phyloP scores from a whole-genome alignment of 164 flowering plant genomes.

The Vitis riparia region DNA sequence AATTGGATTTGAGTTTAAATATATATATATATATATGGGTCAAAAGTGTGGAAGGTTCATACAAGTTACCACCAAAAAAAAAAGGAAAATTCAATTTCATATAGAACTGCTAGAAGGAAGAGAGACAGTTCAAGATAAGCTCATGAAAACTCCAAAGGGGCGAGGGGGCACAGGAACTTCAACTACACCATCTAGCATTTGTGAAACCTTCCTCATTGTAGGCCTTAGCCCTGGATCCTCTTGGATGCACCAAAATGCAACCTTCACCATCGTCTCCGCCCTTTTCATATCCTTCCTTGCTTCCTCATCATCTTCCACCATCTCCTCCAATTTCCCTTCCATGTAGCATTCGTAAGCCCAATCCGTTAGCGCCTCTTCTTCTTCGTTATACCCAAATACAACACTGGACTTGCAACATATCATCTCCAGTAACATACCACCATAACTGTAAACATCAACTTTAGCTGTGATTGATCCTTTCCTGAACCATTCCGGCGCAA shows the following conservation, averaged over 20 bases:
- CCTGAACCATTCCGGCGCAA: slow-evolving; percentile 24
- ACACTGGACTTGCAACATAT: slow-evolving; percentile 15
- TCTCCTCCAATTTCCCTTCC: neutral
- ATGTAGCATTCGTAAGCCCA: slow-evolving; percentile 13
- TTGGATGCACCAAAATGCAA: slow-evolving; percentile 20
- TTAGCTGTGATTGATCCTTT: slow-evolving; percentile 8
- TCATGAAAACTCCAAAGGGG: neutral
- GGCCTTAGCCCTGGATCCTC: slow-evolving; percentile 20
- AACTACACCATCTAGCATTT: slow-evolving; percentile 15
- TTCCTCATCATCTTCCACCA: slow-evolving; percentile 3
- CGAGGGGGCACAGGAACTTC: slow-evolving; percentile 7
- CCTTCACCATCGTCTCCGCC: slow-evolving; percentile 3
- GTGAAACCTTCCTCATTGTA: slow-evolving; percentile 7
- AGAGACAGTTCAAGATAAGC: no score
- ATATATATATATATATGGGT: no score
- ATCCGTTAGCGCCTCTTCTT: slow-evolving; percentile 4
- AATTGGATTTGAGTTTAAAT: no score
- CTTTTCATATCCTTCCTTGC: slow-evolving; percentile 7
- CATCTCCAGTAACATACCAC: slow-evolving; percentile 12
- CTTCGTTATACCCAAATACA: neutral
- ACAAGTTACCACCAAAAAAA: no score
- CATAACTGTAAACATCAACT: slow-evolving; percentile 19
- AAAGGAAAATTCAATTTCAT: no score
- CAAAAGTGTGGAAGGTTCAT: no score
- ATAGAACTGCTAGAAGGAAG: no score